Evolutionary conservation across 75 land plant genomes (phyloP).

Genomic region (Chamaecyparis obtusa): DNA sequence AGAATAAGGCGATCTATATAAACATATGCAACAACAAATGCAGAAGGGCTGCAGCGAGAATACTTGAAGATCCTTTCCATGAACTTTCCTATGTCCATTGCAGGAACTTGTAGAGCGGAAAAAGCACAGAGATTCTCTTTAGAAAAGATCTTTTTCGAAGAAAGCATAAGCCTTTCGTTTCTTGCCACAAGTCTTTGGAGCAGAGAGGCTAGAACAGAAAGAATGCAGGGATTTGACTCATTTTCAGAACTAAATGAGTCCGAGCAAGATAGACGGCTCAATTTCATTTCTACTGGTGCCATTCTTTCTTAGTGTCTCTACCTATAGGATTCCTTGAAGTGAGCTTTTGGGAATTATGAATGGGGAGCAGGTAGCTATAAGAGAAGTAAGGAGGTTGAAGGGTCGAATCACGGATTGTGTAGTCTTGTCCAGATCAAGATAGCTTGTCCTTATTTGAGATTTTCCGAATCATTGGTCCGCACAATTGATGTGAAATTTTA

Average conservation of each 20-base stretch:
- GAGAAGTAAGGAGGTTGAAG: no score
- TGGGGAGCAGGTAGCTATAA: no score
- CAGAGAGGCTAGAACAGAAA: constrained; percentile 62
- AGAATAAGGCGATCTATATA: constrained; percentile 33
- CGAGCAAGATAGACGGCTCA: background rate
- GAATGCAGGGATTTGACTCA: constrained; percentile 30
- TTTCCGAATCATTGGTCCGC: no score
- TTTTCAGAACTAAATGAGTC: constrained; percentile 36
- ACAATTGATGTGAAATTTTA: no score
- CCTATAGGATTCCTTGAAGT: no score
- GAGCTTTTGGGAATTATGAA: no score
- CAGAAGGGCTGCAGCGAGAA: constrained; percentile 52
- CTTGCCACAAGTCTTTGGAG: constrained; percentile 64
- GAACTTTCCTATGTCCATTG: constrained; percentile 32
- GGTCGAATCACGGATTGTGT: no score
- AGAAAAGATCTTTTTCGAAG: background rate
- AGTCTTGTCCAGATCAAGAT: no score
- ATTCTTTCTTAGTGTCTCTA: no score
- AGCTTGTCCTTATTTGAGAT: no score
- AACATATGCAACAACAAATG: constrained; percentile 49
- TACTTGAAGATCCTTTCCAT: constrained; percentile 47
- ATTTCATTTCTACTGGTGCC: no score
- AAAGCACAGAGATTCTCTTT: background rate
- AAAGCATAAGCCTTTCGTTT: constrained; percentile 35
- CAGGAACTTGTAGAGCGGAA: constrained; percentile 13